Conservation (phyloP, 306 rosid genomes). For the Ormosia emarginata region DNA sequence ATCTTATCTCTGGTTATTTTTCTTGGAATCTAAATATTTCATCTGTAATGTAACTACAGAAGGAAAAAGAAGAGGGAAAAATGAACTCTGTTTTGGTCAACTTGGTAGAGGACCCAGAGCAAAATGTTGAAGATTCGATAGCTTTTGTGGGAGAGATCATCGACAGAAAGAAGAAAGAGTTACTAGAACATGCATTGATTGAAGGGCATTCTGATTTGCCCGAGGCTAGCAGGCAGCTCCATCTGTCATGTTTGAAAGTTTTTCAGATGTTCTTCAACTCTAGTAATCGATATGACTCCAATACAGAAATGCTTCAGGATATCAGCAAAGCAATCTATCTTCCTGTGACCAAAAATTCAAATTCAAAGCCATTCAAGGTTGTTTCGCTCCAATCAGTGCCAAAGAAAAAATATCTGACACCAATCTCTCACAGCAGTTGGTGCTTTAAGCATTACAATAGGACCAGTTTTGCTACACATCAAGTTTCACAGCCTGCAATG, state of each 20-base stretch:
- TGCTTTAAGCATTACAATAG: not conserved
- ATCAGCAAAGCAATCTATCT: conserved; percentile 32
- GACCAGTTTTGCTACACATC: not conserved
- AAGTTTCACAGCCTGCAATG: not conserved
- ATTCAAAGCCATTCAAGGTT: not conserved
- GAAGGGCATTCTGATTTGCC: conserved; percentile 22
- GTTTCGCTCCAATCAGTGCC: not conserved
- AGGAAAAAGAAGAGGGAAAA: conserved; percentile 28
- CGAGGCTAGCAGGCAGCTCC: conserved; percentile 1
- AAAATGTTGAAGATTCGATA: conserved; percentile 12
- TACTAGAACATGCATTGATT: conserved; percentile 6
- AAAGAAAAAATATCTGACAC: not conserved
- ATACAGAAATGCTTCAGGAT: conserved; percentile 20
- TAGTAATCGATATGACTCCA: conserved; percentile 14
- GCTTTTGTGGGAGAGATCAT: conserved; percentile 16
- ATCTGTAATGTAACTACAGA: conserved; percentile 10
- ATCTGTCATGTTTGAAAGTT: conserved; percentile 31
- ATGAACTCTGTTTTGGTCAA: conserved; percentile 10
- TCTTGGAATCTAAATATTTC: not conserved
- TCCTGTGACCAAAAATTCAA: not conserved
- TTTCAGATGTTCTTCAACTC: conserved; percentile 39
- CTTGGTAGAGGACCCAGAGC: conserved; percentile 19
- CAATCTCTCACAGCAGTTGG: not conserved
- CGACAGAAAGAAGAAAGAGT: conserved; percentile 9
- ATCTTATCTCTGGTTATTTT: not conserved